Evolutionary conservation across 2,329 filamentous ascomycete genomes (phyloP).

Genomic region (Alternaria incomplexa): DNA sequence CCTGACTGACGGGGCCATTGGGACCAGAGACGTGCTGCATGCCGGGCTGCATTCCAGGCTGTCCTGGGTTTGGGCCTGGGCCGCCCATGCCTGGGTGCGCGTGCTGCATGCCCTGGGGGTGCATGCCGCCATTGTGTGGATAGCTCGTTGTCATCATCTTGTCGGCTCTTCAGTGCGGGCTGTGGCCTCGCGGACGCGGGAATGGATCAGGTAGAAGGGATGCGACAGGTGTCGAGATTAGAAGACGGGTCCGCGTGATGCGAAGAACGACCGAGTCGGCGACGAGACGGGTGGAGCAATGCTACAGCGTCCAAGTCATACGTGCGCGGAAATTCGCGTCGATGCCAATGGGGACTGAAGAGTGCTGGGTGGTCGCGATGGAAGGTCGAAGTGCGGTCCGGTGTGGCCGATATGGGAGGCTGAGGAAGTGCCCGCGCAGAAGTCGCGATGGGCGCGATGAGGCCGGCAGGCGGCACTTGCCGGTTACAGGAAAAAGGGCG

Average conservation of each 20-base stretch:
- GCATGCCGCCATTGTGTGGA: constrained; percentile 74
- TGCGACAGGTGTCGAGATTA: neutral
- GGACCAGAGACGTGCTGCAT: constrained; percentile 76
- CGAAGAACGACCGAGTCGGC: constrained; percentile 8
- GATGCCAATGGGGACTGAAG: neutral
- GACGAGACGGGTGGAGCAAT: neutral
- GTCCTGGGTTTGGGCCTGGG: constrained; percentile 72
- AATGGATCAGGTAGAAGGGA: constrained; percentile 6
- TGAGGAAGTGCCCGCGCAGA: constrained; percentile 22
- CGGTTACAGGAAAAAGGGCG: constrained; percentile 32
- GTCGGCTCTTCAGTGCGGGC: constrained; percentile 18
- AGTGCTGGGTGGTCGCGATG: constrained; percentile 7
- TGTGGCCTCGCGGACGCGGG: constrained; percentile 18
- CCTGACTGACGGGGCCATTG: constrained; percentile 72
- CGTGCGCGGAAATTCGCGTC: constrained; percentile 18
- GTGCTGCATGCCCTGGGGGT: constrained; percentile 71
- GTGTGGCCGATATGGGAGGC: constrained; percentile 3
- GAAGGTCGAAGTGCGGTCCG: neutral
- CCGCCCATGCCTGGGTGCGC: constrained; percentile 66
- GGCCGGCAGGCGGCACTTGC: constrained; percentile 31
- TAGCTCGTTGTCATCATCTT: constrained; percentile 74
- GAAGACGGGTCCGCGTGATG: constrained; percentile 6
- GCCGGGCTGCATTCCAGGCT: constrained; percentile 69
- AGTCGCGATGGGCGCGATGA: constrained; percentile 28
- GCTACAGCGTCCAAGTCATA: constrained; percentile 19